Evolutionary conservation across 805 yeast genomes (phyloP).

Genomic region (Candida boleticola): DNA sequence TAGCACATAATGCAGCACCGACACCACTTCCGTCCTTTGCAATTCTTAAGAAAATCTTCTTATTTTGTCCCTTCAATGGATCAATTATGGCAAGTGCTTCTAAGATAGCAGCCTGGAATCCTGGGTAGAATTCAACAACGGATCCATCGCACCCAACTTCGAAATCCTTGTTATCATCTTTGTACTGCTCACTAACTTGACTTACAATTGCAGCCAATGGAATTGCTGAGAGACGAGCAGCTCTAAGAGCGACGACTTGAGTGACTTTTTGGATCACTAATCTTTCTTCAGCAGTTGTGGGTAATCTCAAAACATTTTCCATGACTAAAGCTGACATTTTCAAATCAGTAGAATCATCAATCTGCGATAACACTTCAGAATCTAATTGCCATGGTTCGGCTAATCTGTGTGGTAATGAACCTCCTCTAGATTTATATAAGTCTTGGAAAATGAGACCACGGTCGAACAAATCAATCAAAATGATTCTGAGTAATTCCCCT

Average conservation of each 20-base stretch:
- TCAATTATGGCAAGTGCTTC: constrained; percentile 72
- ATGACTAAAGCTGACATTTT: constrained; percentile 68
- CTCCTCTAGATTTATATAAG: constrained; percentile 39
- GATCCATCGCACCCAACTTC: constrained; percentile 97
- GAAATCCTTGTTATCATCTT: constrained; percentile 54
- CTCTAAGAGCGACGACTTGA: constrained; percentile 77
- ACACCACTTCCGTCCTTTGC: constrained; percentile 97
- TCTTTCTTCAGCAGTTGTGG: constrained; percentile 73
- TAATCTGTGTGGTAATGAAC: constrained; percentile 58
- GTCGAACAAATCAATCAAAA: constrained; percentile 64
- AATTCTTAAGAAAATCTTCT: constrained; percentile 71
- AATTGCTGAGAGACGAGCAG: constrained; percentile 87
- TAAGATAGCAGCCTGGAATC: constrained; percentile 74
- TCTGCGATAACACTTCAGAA: constrained; percentile 85
- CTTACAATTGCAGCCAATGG: constrained; percentile 85
- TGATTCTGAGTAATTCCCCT: constrained; percentile 83
- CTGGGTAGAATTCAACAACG: constrained; percentile 90
- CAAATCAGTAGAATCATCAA: constrained; percentile 75
- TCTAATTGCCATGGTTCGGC: constrained; percentile 75
- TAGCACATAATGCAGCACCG: constrained; percentile 94
- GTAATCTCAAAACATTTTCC: constrained; percentile 63
- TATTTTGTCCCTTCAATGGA: constrained; percentile 71
- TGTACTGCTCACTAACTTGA: constrained; percentile 60
- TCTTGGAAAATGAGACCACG: constrained; percentile 59
- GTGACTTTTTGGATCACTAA: constrained; percentile 68